Conservation (phyloP, 768 basidiomycete species). For the Lactifluus volemus region DNA sequence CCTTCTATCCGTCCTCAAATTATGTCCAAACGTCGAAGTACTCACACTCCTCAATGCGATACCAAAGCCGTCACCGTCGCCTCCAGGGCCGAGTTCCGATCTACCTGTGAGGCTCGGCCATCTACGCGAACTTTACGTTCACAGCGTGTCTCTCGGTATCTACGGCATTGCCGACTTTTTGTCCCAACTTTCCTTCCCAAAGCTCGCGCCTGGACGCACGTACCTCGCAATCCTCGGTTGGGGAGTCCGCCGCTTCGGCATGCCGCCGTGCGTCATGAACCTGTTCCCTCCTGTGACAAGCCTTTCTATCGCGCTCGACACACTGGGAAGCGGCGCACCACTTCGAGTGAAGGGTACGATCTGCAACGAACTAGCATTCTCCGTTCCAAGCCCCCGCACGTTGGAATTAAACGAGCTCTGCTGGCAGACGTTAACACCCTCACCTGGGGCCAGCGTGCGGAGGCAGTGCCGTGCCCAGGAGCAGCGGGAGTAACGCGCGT, state of each 20-base stretch:
- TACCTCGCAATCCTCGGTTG: neutral
- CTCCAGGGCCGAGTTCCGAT: conserved; percentile 9
- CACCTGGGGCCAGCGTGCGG: neutral
- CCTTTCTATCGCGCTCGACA: neutral
- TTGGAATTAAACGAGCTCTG: neutral
- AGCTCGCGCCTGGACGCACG: neutral
- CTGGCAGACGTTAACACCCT: neutral
- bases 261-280: neutral
- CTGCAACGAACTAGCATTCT: neutral
- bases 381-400: neutral
- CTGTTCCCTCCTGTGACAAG: neutral
- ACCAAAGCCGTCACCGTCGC: neutral
- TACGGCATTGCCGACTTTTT: neutral
- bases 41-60: neutral
- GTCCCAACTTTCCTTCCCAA: neutral
- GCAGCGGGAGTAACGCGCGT: neutral
- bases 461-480: neutral
- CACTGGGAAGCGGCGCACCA: neutral
- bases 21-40: neutral
- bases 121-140: neutral
- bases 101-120: neutral
- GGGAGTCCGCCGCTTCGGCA: neutral
- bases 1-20: neutral
- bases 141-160: neutral
- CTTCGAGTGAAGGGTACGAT: neutral